Conservation (phyloP, 306 rosid species). For the Hylodesmum podocarpum region DNA sequence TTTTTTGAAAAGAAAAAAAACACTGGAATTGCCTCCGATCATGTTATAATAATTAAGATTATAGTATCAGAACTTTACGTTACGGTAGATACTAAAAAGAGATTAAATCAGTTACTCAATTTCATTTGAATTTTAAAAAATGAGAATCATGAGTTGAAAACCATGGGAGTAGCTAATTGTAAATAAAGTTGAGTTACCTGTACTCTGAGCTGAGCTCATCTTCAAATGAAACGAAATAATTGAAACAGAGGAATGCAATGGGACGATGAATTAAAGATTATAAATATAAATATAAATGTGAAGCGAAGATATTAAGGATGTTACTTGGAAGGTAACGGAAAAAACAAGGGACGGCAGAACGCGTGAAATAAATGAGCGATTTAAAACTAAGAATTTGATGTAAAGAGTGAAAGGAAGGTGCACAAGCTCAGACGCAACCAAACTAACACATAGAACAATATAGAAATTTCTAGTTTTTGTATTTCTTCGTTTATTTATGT, state of each 20-base stretch:
- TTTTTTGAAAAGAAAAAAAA: no score
- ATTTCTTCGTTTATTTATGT: no score
- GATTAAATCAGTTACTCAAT: background rate
- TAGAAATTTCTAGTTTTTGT: no score
- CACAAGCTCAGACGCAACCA: no score
- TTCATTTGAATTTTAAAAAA: background rate
- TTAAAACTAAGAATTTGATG: no score
- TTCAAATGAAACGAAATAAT: background rate
- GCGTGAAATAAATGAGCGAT: background rate
- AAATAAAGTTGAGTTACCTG: conserved; percentile 35
- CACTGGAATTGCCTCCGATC: no score
- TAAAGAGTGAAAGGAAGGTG: no score
- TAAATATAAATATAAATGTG: background rate
- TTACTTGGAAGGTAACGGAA: conserved; percentile 6
- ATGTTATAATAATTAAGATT: no score
- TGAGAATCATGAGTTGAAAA: background rate
- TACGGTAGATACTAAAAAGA: no score
- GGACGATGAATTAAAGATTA: background rate
- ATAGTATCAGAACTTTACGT: no score
- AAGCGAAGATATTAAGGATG: background rate
- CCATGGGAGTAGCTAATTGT: background rate
- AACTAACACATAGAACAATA: no score
- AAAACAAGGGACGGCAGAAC: background rate
- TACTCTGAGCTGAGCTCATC: conserved; percentile 41
- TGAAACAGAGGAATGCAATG: no score